phyloP scores from a whole-genome alignment of 192 early-diverging fungal genomes.

The Rhizophagus sp. region DNA sequence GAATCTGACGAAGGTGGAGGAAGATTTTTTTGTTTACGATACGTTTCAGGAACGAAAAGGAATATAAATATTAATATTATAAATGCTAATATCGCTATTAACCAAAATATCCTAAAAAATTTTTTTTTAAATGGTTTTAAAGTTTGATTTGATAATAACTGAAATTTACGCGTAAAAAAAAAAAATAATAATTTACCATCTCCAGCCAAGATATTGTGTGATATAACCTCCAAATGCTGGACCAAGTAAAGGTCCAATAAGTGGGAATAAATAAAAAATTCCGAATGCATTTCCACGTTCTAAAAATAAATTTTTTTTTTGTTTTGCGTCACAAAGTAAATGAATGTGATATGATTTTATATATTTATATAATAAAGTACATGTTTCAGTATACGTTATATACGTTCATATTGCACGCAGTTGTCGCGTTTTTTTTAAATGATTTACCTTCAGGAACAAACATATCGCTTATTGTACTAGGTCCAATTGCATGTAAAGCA shows the following conservation, averaged over 20 bases:
- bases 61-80: conserved; percentile 12
- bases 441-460: conserved; percentile 15
- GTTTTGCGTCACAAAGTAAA: neutral
- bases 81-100: conserved; percentile 34
- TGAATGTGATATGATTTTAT: neutral
- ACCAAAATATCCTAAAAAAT: conserved; percentile 39
- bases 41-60: conserved; percentile 20
- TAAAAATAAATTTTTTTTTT: neutral
- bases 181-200: neutral
- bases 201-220: conserved; percentile 15
- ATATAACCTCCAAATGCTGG: conserved; percentile 39
- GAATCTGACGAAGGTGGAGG: neutral
- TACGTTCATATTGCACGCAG: too few species aligned
- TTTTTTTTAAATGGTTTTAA: too few species aligned
- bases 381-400: too few species aligned
- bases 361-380: too few species aligned
- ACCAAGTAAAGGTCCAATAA: conserved; percentile 41
- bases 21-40: neutral
- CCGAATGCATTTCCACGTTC: conserved; percentile 49
- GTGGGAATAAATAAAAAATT: conserved; percentile 35
- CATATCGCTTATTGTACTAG: conserved; percentile 41
- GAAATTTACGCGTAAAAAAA: too few species aligned
- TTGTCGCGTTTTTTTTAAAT: too few species aligned
- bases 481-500: conserved; percentile 39
- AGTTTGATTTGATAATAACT: too few species aligned